Evolutionary conservation across 2,329 filamentous ascomycete species (phyloP).

Genomic region (Chrysosporium keratinophilum): DNA sequence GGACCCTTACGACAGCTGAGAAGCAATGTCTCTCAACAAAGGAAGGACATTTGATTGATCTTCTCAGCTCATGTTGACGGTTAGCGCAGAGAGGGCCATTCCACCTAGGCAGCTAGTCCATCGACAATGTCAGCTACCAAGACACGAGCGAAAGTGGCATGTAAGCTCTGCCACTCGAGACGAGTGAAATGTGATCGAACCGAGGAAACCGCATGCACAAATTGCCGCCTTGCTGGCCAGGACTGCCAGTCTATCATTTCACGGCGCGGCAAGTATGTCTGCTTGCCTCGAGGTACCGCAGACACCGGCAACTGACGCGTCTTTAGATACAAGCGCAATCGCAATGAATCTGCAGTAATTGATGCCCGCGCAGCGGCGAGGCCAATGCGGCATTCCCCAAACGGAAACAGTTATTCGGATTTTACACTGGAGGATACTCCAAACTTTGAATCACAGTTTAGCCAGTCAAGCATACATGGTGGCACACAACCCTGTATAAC

Average conservation of each 20-base stretch:
- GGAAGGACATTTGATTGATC: too few relatives aligned
- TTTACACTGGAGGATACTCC: not conserved
- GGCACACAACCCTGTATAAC: not conserved
- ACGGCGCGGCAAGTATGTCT: constrained; percentile 9
- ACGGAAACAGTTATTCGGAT: not conserved
- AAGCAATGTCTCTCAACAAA: too few relatives aligned
- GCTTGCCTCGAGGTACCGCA: not conserved
- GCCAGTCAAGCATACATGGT: not conserved
- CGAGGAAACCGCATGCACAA: constrained; percentile 2
- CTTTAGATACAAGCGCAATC: constrained; percentile 3
- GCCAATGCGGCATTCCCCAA: not conserved
- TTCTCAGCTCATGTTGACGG: too few relatives aligned
- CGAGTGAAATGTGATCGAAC: constrained; percentile 11
- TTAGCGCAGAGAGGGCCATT: too few relatives aligned
- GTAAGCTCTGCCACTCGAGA: constrained; percentile 5
- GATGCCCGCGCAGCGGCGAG: too few relatives aligned
- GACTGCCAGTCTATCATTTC: constrained; percentile 7
- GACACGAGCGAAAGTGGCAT: constrained; percentile 7
- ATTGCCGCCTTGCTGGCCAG: constrained; percentile 3
- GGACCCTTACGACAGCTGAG: too few relatives aligned
- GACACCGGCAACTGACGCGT: not conserved
- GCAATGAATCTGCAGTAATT: not conserved
- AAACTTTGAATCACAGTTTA: not conserved
- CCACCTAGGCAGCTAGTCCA: too few relatives aligned
- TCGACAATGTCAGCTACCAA: not conserved